Evolutionary conservation across 177 flowering plant genomes (phyloP), one percentile per base, ranked within the genome.

Genomic region (Vitis hybrid): DNA sequence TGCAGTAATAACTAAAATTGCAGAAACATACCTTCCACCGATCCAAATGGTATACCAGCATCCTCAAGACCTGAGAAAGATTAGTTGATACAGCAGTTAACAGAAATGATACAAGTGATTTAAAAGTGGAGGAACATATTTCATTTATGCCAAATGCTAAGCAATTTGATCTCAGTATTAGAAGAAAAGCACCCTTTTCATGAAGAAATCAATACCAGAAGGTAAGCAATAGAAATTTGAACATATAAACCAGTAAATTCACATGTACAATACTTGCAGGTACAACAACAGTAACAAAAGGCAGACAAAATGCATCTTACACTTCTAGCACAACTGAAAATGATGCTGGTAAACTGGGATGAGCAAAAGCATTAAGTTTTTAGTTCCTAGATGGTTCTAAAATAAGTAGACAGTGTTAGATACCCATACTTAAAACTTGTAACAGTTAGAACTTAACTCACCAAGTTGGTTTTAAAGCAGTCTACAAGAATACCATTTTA

Each of bases 11-110:
- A 15, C 52, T 52, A 23, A 48, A 61, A 3, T 32, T 49, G 23
- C 15, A 54, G 45, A 17, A 56, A 23, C 26, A 49, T 68, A 73
- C 76, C 76, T 73, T 73, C 76, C 30, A 69, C 72, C 3, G 76
- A 51, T 49, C 68, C 76, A 56, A 67, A 73, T 32, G 68, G 52
- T 48, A 68, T 68, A 10, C 66, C 54, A 6, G 67, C 60, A 56
- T 68, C 68, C 58, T 73, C 72, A 17, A 73, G 63, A 49, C 70
- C 76, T 73, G 64, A 32, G 17, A 62, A 49, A 48, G 56, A 19
- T 13, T 11, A 68, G 19, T 18, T 34, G 58, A 56, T 40, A 18
- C 30, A 54, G 45, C 30, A 52, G 15, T 51, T 21, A 21, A 7
- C 56, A 65, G 40, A 65, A 65, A 5, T 65, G 67, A 21, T 21